Evolutionary conservation across 208 protist genomes (phyloP), one percentile per base, ranked within the genome.

Genomic region (Borovskyia barvae): DNA sequence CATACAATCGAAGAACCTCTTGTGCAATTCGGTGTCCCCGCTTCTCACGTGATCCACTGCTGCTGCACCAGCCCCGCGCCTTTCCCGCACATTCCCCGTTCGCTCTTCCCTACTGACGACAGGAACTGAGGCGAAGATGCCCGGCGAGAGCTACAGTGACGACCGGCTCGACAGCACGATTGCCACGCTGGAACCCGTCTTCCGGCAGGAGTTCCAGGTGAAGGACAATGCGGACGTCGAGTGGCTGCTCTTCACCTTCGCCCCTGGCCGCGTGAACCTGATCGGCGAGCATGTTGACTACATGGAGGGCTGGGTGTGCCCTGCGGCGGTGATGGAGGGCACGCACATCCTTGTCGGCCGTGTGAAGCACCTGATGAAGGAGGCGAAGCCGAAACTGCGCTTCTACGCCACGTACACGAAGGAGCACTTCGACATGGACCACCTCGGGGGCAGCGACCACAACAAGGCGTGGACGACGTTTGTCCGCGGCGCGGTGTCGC

Each of bases 251-350:
- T 87, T 87, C 52, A 79, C 80, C 33, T 87, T 91, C 66, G 74
- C 87, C 1, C 92, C 92, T 2, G 92, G 92, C 6, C 73, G 92
- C 12, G 75, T 97, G 37, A 97, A 97, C 66, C 62, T 94, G 25
- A 97, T 97, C 43, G 92, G 92, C 19, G 88, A 97, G 61, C 92
- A 97, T 72, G 86, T 91, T 7, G 92, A 95, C 77, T 95, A 95
- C 69, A 87, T 85, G 72, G 85, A 77, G 17, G 87, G 87, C 4
- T 86, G 72, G 54, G 82, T 90, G 35, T 90, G 87, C 68, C 89
- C 89, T 0, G 81, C 84, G 1, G 84, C 78, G 0, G 48, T 88
- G 22, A 30, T 56, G 36, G 72, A 89, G 29, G 80, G 79, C 32
- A 83, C 76, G 1, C 79, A 86, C 69, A 82, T 88, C n/a, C 71